Evolutionary conservation across 208 protist genomes (phyloP).

Genomic region (Crithidia sp.): DNA sequence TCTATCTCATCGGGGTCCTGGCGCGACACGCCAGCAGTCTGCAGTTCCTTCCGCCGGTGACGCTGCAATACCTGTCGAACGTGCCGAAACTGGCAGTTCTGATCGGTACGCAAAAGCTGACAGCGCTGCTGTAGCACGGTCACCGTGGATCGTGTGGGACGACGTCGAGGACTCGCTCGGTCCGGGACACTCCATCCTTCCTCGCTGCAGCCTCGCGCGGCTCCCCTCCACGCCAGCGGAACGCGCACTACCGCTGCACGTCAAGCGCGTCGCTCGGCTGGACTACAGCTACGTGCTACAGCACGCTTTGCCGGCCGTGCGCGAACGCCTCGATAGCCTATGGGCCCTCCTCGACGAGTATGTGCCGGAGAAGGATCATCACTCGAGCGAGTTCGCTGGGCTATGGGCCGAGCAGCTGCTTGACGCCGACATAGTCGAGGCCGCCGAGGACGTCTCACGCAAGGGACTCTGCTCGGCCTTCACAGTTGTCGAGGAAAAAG

Average conservation of each 20-base stretch:
- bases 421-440: not conserved
- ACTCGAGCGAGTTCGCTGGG: not conserved
- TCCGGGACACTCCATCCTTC: not conserved
- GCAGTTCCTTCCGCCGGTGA: not conserved
- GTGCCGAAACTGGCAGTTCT: not conserved
- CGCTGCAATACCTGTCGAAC: not conserved
- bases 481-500: constrained; percentile 11
- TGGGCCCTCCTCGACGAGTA: not conserved
- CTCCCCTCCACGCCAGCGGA: not conserved
- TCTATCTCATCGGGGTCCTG: not conserved
- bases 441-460: not conserved
- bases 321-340: not conserved
- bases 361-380: not conserved
- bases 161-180: not conserved
- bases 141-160: not conserved
- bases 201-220: not conserved
- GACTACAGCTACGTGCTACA: not conserved
- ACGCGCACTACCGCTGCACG: not conserved
- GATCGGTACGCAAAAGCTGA: not conserved
- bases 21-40: not conserved
- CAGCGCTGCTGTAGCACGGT: not conserved
- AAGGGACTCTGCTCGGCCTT: not conserved
- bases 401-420: not conserved
- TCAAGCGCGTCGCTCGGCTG: not conserved
- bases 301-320: not conserved